Conservation (phyloP, 768 basidiomycete species). For the Cyclocybe cylindracea region DNA sequence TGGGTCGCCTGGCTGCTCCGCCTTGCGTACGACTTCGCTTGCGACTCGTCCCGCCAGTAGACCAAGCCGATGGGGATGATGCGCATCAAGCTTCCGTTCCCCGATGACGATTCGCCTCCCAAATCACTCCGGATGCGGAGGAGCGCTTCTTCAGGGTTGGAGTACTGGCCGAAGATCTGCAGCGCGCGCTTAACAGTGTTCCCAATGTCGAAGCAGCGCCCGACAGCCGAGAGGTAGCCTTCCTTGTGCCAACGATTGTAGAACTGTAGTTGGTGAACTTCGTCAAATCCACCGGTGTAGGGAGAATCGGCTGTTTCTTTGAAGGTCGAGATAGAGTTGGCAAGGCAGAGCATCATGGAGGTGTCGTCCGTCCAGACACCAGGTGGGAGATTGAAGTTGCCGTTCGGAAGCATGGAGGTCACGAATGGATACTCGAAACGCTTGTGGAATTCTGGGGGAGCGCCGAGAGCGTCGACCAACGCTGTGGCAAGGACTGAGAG, state of each 20-base stretch:
- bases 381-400: conserved; percentile 32
- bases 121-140: conserved; percentile 28
- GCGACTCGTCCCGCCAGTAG: conserved; percentile 37
- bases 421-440: conserved; percentile 40
- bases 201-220: conserved; percentile 41
- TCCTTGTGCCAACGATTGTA: conserved; percentile 33
- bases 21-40: conserved; percentile 31
- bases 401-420: conserved; percentile 37
- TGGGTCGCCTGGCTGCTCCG: conserved; percentile 45
- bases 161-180: conserved; percentile 22
- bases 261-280: conserved; percentile 34
- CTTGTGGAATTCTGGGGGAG: conserved; percentile 39
- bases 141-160: conserved; percentile 23
- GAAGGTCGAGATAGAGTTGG: conserved; percentile 37
- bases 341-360: conserved; percentile 47
- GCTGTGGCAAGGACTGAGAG: conserved; percentile 40
- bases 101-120: conserved; percentile 24
- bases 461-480: conserved; percentile 47
- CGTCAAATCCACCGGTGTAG: conserved; percentile 30
- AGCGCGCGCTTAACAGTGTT: conserved; percentile 35
- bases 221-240: conserved; percentile 35
- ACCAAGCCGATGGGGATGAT: conserved; percentile 43
- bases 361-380: conserved; percentile 54
- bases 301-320: conserved; percentile 10
- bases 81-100: conserved; percentile 50